A percentile compares a stretch with the other conserved stretches of the same genome.
Conservation (phyloP, 2,329 filamentous ascomycete genomes). For the Atkinsonella texensis region DNA sequence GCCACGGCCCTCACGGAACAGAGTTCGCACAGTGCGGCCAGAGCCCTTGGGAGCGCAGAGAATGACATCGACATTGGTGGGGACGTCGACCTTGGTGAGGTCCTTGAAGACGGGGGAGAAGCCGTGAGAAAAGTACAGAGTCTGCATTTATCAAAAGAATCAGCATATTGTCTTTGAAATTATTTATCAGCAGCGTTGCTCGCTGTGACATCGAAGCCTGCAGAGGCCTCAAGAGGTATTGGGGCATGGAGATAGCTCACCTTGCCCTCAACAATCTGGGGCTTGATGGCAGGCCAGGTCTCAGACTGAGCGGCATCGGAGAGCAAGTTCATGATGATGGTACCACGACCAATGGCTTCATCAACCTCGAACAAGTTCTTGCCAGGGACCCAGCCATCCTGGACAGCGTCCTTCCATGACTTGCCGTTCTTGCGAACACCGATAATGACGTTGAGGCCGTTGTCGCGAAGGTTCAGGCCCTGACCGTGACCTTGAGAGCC, state of each 20-base stretch:
- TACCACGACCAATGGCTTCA: constrained; percentile 85
- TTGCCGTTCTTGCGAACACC: constrained; percentile 97
- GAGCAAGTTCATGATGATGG: constrained; percentile 98
- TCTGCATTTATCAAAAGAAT: constrained; percentile 38
- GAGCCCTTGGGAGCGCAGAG: constrained; percentile 98
- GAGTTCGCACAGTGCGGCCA: constrained; percentile 92
- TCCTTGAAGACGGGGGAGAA: constrained; percentile 99
- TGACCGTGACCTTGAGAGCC: constrained; percentile 96
- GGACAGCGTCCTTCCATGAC: constrained; percentile 94
- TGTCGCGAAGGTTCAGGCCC: constrained; percentile 98
- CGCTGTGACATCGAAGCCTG: no score
- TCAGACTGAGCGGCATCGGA: constrained; percentile 95
- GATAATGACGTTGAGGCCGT: constrained; percentile 97
- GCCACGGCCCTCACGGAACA: constrained; percentile 98
- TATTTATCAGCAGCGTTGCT: no score
- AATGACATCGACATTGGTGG: constrained; percentile 94
- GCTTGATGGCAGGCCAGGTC: constrained; percentile 98
- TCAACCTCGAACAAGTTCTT: constrained; percentile 99
- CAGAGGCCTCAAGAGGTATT: background rate
- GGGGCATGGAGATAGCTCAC: constrained; percentile 33
- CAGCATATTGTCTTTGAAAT: background rate
- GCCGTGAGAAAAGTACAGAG: constrained; percentile 99
- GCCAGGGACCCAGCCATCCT: constrained; percentile 96
- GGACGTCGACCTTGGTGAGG: constrained; percentile 96
- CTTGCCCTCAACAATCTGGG: constrained; percentile 97